Percentiles rank a stretch among this genome's conserved stretches.
These are phyloP conservation scores for Pseudogymnoascus sp. DNA, from an alignment of 2,329 filamentous ascomycete genomes.

Conservation along the genomic window DNA sequence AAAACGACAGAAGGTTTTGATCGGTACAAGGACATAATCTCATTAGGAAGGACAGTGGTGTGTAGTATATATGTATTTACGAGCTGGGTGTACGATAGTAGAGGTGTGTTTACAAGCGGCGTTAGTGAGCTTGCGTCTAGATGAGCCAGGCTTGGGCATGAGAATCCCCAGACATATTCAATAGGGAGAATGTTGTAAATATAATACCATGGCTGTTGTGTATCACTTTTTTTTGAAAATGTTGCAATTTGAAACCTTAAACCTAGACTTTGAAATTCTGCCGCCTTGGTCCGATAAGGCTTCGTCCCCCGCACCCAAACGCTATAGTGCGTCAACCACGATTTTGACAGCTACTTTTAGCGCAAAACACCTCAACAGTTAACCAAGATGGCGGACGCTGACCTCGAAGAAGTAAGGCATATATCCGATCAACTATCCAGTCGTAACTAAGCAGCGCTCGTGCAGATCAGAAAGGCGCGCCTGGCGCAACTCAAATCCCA, in stretches of 20 bases:
- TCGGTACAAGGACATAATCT: background rate
- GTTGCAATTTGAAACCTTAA: background rate
- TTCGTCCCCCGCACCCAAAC: background rate
- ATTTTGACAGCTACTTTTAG: background rate
- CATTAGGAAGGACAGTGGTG: background rate
- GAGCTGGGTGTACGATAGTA: slow-evolving; percentile 4
- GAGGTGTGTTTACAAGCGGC: background rate
- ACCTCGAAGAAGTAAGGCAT: slow-evolving; percentile 6
- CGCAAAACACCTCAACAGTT: background rate
- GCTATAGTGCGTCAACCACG: background rate
- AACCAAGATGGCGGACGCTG: slow-evolving; percentile 6
- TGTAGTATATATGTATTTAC: slow-evolving; percentile 8
- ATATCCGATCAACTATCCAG: background rate
- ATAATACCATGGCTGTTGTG: slow-evolving; percentile 6
- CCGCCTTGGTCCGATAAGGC: background rate
- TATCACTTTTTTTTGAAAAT: background rate
- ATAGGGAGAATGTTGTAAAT: background rate
- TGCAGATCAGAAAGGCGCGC: slow-evolving; percentile 80
- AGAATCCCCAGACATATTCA: background rate
- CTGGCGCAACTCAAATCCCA: slow-evolving; percentile 86
- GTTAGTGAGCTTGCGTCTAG: slow-evolving; percentile 1
- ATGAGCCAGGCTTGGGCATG: background rate
- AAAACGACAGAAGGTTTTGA: slow-evolving; percentile 2
- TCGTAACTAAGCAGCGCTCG: background rate
- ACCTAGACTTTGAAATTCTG: background rate